phyloP scores from a whole-genome alignment of 306 rosid genomes.

The Fragaria nilgerrensis region DNA sequence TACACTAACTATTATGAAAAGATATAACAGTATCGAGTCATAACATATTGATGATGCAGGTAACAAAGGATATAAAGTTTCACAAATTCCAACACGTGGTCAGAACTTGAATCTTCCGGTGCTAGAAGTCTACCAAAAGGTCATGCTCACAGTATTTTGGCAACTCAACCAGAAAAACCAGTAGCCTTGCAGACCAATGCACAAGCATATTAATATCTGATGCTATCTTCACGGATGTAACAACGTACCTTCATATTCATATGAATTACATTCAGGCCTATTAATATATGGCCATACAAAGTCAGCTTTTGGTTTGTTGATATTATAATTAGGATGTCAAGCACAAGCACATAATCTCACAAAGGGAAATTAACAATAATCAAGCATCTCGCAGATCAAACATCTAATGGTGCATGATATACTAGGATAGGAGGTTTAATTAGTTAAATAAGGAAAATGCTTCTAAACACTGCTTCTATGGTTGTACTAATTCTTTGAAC shows the following conservation, averaged over 20 bases:
- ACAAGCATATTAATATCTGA: background rate
- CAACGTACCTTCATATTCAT: background rate
- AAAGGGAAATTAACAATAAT: too few relatives aligned
- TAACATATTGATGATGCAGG: background rate
- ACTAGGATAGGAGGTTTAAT: background rate
- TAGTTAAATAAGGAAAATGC: background rate
- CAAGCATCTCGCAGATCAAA: background rate
- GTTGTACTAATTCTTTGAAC: conserved; percentile 2
- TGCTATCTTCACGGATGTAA: background rate
- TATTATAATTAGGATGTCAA: background rate
- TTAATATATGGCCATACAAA: background rate
- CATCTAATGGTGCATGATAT: background rate
- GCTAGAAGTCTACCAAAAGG: background rate
- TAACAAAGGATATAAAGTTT: background rate
- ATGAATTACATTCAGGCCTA: background rate
- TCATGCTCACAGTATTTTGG: background rate
- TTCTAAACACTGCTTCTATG: background rate
- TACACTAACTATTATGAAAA: background rate
- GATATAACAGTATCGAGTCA: background rate
- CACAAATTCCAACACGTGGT: conserved; percentile 6
- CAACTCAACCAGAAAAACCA: background rate
- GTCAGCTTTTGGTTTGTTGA: background rate
- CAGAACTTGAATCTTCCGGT: background rate
- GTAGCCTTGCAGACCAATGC: background rate
- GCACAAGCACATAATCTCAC: background rate